Base-by-base conservation (phyloP, 768 basidiomycete genomes). In the Rhizopogon sp. region DNA sequence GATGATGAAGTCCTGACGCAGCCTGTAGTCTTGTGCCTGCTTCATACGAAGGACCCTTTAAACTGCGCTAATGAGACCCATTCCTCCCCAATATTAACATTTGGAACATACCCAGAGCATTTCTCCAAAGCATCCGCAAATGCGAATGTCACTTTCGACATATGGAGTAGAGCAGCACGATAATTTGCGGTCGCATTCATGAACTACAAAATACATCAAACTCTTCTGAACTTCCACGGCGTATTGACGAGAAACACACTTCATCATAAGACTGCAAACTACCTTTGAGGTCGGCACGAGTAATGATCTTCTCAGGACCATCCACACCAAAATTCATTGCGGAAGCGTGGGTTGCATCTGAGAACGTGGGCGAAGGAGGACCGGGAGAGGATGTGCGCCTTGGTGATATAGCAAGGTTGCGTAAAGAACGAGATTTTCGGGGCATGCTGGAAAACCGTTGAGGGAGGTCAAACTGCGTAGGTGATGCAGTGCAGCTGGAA, bases 41-140 rank as follows among this genome's bases (percentile, higher is more conserved):
- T 65, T 93, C 90, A 64, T 91, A 90, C 33, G 80, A 77, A 20
- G 88, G 87, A 5, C 90, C 88, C 62, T 90, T 91, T 61, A 92
- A 69, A 25, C 89, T 90, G 60, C 5, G 55, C 29, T 13, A 43
- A 28, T 58, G 39, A 54, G 39, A 37, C 13, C 46, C n/a, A 5
- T 17, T 39, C 16, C 17, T 41, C 37, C 17, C 40, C 20, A 29
- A 39, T n/a, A 17, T 43, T 2, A 37, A 35, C 29, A 20, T 17
- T 31, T 43, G 16, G 41, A 46, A 73, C 85, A 57, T 64, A 93
- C 91, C 84, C 81, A 53, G 93, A 83, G 58, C 93, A 94, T 53
- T 79, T 77, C 70, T 91, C 86, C 80, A 96, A 80, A 25, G 93
- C 86, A 67, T 88, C 84, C 37, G 94, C 94, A 63, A 97, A 92